These are phyloP conservation scores for Paecilomyces dactylethromorphus DNA, from an alignment of 2,329 filamentous ascomycete genomes.

Conservation along the genomic window DNA sequence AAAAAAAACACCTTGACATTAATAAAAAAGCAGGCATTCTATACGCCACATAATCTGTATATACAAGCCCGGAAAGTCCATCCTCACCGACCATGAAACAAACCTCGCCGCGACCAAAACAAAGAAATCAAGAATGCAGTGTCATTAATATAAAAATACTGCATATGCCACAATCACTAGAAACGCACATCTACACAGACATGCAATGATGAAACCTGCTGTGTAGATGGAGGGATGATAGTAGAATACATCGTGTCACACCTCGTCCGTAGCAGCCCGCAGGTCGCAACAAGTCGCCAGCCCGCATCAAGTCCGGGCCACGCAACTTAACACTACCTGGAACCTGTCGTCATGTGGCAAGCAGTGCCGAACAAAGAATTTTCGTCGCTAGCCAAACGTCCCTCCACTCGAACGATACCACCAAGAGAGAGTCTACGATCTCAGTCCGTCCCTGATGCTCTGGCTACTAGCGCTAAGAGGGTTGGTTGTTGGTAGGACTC, in stretches of 20 bases:
- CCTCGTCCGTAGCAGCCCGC: neutral
- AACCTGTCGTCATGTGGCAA: neutral
- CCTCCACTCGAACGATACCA: neutral
- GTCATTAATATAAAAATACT: neutral
- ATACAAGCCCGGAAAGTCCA: neutral
- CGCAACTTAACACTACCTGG: neutral
- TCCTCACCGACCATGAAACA: neutral
- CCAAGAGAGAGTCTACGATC: constrained; percentile 44
- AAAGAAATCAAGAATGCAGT: neutral
- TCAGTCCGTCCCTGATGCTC: constrained; percentile 80
- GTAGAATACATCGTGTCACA: neutral
- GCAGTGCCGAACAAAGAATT: neutral
- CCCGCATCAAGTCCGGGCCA: neutral
- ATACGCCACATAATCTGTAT: neutral
- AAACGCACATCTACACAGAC: neutral
- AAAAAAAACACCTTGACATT: constrained; percentile 1
- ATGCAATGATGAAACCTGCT: neutral
- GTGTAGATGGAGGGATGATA: neutral
- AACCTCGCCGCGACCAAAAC: neutral
- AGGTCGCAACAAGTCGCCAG: neutral
- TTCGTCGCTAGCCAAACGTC: neutral
- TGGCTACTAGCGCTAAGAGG: constrained; percentile 85
- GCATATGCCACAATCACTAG: neutral
- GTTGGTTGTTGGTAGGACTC: constrained; percentile 60
- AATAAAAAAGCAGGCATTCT: constrained; percentile 7